Evolutionary conservation across 169 alveolate genomes (phyloP).

Genomic region (Amoebophrya sp.): DNA sequence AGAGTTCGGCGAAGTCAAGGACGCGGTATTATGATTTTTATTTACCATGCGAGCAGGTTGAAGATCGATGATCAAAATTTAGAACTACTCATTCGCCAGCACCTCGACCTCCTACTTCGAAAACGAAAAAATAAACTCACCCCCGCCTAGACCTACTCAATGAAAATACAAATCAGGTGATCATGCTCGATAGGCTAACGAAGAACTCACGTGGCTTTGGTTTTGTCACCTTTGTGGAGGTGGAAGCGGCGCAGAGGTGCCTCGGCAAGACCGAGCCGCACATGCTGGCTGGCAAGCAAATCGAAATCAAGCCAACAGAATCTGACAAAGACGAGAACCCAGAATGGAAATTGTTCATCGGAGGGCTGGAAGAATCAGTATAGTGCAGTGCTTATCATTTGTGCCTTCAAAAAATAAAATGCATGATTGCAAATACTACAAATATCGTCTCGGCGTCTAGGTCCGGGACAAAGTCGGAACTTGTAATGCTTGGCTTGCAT

Average conservation of each 20-base stretch:
- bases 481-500: no score
- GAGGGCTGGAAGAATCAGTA: not conserved
- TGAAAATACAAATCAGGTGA: not conserved
- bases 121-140: no score
- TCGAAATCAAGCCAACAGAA: not conserved
- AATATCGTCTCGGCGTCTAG: no score
- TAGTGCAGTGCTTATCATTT: not conserved
- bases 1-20: not conserved
- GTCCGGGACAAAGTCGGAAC: no score
- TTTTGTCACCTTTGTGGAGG: conserved; percentile 57
- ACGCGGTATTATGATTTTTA: not conserved
- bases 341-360: not conserved
- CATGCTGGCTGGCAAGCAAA: not conserved
- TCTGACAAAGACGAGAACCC: not conserved
- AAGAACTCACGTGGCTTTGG: conserved; percentile 78
- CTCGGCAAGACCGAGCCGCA: not conserved
- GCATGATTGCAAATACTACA: no score
- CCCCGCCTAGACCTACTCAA: not conserved
- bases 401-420: no score
- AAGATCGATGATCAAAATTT: no score
- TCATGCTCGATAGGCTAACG: conserved; percentile 55
- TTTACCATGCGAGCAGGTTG: no score
- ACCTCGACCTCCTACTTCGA: no score
- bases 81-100: no score
- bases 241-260: not conserved